Percentiles rank a stretch among this genome's conserved stretches.
Evolutionary conservation across 139 green algal genomes (phyloP).

Genomic region (Yamagishiella unicocca): DNA sequence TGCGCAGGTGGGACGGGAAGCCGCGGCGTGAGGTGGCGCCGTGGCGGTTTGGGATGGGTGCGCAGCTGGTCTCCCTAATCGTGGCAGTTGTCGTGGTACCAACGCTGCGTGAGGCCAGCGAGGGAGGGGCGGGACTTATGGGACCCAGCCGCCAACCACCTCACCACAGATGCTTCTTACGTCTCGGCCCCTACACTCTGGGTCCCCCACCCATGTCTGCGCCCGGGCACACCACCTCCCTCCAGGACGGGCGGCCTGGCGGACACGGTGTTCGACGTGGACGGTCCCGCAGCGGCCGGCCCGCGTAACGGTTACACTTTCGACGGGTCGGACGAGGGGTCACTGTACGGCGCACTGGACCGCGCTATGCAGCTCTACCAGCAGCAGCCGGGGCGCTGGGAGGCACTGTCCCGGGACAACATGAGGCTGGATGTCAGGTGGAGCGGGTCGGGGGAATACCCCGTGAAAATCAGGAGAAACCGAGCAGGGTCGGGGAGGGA

Average conservation of each 20-base stretch:
- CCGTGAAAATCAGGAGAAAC: too few species aligned
- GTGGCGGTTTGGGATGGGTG: too few species aligned
- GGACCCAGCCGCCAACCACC: too few species aligned
- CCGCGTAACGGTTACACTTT: conserved; percentile 91
- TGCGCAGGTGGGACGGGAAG: conserved; percentile 53
- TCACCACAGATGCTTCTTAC: too few species aligned
- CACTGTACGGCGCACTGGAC: conserved; percentile 80
- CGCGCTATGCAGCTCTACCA: conserved; percentile 77
- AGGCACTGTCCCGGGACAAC: conserved; percentile 59
- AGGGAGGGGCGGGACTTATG: too few species aligned
- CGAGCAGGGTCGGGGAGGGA: too few species aligned
- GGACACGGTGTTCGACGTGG: conserved; percentile 88
- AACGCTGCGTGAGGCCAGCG: too few species aligned
- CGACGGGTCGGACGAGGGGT: conserved; percentile 84
- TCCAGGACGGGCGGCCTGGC: conserved; percentile 85
- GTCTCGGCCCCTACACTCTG: too few species aligned
- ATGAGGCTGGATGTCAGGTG: conserved; percentile 63
- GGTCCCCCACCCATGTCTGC: too few species aligned
- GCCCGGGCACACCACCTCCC: not conserved
- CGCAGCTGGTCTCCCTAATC: too few species aligned
- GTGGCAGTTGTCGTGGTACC: too few species aligned
- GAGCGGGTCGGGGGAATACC: too few species aligned
- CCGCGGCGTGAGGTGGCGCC: not conserved
- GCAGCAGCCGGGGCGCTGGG: conserved; percentile 60
- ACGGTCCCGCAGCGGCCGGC: conserved; percentile 43